Conservation (phyloP, 371 early-diverging fungal genomes). For the Parasitella parasitica region DNA sequence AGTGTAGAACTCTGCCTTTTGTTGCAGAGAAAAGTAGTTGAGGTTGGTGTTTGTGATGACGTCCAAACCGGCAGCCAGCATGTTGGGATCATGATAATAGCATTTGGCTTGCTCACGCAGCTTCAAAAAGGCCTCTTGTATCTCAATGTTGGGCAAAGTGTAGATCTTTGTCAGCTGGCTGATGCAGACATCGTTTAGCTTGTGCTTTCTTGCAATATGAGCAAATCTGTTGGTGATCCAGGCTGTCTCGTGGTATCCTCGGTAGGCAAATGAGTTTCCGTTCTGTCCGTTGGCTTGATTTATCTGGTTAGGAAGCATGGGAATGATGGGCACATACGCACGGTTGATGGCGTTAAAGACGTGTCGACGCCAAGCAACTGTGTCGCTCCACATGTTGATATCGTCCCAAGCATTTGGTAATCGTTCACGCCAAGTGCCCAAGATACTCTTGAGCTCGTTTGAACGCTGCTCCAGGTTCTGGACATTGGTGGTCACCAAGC, state of each 20-base stretch:
- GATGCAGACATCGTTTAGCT: slow-evolving; percentile 91
- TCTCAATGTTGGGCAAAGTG: slow-evolving; percentile 99
- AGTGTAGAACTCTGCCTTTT: slow-evolving; percentile 97
- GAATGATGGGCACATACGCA: slow-evolving; percentile 87
- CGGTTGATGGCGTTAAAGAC: slow-evolving; percentile 95
- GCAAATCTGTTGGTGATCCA: slow-evolving; percentile 99
- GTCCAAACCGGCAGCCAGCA: slow-evolving; percentile 92
- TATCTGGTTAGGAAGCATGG: slow-evolving; percentile 55
- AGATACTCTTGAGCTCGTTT: slow-evolving; percentile 85
- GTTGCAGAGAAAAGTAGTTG: slow-evolving; percentile 87
- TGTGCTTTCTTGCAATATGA: slow-evolving; percentile 95
- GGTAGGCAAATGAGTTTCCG: slow-evolving; percentile 86
- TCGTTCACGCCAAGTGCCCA: slow-evolving; percentile 97
- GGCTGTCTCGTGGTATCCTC: slow-evolving; percentile 99
- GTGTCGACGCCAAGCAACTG: slow-evolving; percentile 98
- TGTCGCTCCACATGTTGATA: slow-evolving; percentile 97
- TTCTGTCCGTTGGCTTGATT: slow-evolving; percentile 53
- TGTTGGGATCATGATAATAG: slow-evolving; percentile 81
- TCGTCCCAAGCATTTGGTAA: slow-evolving; percentile 97
- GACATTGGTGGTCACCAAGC: slow-evolving; percentile 72
- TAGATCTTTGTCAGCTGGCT: slow-evolving; percentile 94
- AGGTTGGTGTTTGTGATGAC: slow-evolving; percentile 99
- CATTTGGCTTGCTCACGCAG: slow-evolving; percentile 98
- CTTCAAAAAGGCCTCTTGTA: slow-evolving; percentile 97
- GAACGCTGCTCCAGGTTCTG: slow-evolving; percentile 82